phyloP scores from a whole-genome alignment of 345 rosid species.

The Arabis hirsuta region DNA sequence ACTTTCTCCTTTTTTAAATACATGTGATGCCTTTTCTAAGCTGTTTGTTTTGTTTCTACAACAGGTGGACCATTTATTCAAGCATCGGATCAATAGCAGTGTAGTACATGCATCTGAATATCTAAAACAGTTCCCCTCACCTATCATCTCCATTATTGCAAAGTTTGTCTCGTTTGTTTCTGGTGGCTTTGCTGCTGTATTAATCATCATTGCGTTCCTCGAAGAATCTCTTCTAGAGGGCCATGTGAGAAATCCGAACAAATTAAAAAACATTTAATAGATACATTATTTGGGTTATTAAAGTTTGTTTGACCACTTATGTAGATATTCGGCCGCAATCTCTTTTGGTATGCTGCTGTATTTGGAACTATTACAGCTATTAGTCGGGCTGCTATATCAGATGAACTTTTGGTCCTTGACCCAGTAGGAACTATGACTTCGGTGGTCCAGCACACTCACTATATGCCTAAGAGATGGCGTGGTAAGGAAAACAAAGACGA shows the following conservation, averaged over 20 bases:
- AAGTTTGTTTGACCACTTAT: conserved; percentile 32
- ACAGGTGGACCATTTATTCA: conserved; percentile 98
- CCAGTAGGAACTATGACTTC: conserved; percentile 87
- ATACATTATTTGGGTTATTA: conserved; percentile 19
- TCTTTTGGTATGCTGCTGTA: conserved; percentile 98
- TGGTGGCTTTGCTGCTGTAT: conserved; percentile 96
- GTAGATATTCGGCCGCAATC: conserved; percentile 97
- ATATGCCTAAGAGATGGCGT: conserved; percentile 99
- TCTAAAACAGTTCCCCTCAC: conserved; percentile 90
- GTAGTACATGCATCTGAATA: conserved; percentile 80
- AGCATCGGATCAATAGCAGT: conserved; percentile 94
- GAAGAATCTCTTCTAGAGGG: conserved; percentile 99
- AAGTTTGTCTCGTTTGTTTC: conserved; percentile 94
- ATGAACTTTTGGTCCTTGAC: conserved; percentile 85
- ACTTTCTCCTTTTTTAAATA: not conserved
- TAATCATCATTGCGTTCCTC: conserved; percentile 93
- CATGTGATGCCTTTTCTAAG: conserved; percentile 18
- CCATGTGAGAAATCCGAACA: conserved; percentile 60
- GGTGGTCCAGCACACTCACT: conserved; percentile 93
- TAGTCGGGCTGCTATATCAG: conserved; percentile 91
- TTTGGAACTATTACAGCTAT: conserved; percentile 97
- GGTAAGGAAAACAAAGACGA: conserved; percentile 79
- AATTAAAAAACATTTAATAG: not conserved
- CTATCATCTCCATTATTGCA: conserved; percentile 84
- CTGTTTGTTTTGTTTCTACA: conserved; percentile 30